Percentiles rank a stretch among this genome's conserved stretches.
phyloP scores from a whole-genome alignment of 192 early-diverging fungal genomes.

The Gaertneriomyces sp. region DNA sequence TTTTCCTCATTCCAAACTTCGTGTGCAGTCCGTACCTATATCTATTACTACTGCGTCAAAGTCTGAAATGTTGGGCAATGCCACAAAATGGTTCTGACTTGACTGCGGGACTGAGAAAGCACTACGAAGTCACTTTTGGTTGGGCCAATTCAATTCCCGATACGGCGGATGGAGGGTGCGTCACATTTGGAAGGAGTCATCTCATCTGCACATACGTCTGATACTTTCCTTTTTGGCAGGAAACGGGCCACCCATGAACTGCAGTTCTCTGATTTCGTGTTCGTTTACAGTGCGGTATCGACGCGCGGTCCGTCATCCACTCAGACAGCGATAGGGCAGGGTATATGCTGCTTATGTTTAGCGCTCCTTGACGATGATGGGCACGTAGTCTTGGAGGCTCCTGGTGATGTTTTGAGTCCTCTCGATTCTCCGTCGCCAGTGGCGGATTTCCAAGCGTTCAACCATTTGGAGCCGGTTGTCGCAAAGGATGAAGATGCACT shows the following conservation, averaged over 20 bases:
- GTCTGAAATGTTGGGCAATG: slow-evolving; percentile 42
- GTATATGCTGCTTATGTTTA: slow-evolving; percentile 39
- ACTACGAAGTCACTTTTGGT: slow-evolving; percentile 31
- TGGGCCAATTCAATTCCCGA: slow-evolving; percentile 18
- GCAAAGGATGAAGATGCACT: neutral
- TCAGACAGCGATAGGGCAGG: slow-evolving; percentile 42
- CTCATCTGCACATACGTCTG: too few relatives aligned
- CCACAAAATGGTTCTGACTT: slow-evolving; percentile 37
- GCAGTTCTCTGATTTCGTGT: slow-evolving; percentile 41
- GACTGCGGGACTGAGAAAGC: slow-evolving; percentile 19
- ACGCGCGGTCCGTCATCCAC: slow-evolving; percentile 24
- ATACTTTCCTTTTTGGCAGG: neutral
- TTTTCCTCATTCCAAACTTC: slow-evolving; percentile 48
- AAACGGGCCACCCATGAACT: slow-evolving; percentile 29
- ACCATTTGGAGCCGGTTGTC: neutral
- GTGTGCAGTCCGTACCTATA: slow-evolving; percentile 60
- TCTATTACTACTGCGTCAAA: slow-evolving; percentile 64
- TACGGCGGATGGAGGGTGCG: too few relatives aligned
- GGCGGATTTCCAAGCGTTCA: neutral
- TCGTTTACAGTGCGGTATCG: slow-evolving; percentile 46
- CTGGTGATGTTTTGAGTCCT: neutral
- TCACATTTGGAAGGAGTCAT: too few relatives aligned
- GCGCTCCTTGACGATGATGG: slow-evolving; percentile 31
- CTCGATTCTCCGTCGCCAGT: neutral
- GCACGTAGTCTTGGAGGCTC: slow-evolving; percentile 32